These are phyloP conservation scores for Jackrogersella multiformis DNA, from an alignment of 495 filamentous ascomycete genomes.

Conservation along the genomic window DNA sequence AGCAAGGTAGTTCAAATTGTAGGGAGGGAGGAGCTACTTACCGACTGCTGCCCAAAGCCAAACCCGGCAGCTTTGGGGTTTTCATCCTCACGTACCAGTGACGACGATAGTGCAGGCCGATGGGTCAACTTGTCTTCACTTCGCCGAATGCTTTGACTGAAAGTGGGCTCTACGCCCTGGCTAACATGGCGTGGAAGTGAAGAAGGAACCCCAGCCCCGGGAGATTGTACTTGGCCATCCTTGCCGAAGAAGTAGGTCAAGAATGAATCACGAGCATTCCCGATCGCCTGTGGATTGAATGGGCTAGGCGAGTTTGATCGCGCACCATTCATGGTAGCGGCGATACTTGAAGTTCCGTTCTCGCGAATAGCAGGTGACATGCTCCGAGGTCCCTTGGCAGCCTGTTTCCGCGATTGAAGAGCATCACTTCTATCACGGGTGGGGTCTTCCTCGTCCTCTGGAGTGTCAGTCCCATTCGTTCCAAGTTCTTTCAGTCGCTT, in stretches of 20 bases:
- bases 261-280: slow-evolving; percentile 80
- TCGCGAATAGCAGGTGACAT: slow-evolving; percentile 83
- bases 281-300: slow-evolving; percentile 60
- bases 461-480: slow-evolving; percentile 76
- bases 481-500: slow-evolving; percentile 82
- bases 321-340: slow-evolving; percentile 72
- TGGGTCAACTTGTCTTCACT: slow-evolving; percentile 68
- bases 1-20: background rate
- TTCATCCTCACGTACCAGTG: slow-evolving; percentile 47
- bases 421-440: slow-evolving; percentile 65
- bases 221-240: slow-evolving; percentile 69
- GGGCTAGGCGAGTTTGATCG: slow-evolving; percentile 70
- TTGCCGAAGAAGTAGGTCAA: slow-evolving; percentile 99
- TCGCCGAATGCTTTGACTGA: slow-evolving; percentile 83
- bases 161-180: slow-evolving; percentile 78
- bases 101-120: slow-evolving; percentile 46
- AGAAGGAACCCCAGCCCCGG: slow-evolving; percentile 50
- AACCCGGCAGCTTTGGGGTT: slow-evolving; percentile 50
- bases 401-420: slow-evolving; percentile 50
- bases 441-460: slow-evolving; percentile 78
- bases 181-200: slow-evolving; percentile 70
- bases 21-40: slow-evolving; percentile 31
- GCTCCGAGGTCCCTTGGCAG: slow-evolving; percentile 71
- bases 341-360: slow-evolving; percentile 65
- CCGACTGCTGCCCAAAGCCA: slow-evolving; percentile 42